Percentiles rank a stretch among this genome's conserved stretches.
Conservation (phyloP, 1,139 yeast species). For the Kluyveromyces sp. region DNA sequence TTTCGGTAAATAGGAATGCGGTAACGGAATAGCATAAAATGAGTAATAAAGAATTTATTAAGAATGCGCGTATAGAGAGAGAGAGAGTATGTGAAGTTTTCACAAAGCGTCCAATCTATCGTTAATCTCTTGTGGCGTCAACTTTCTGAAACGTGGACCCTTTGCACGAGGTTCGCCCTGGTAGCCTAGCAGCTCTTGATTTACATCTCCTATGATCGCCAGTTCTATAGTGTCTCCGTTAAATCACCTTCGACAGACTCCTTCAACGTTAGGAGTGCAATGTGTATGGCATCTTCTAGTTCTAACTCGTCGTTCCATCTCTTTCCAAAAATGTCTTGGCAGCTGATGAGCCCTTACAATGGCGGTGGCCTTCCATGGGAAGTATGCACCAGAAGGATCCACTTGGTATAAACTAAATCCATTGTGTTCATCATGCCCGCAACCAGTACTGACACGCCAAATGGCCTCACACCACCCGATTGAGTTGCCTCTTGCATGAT, state of each 20-base stretch:
- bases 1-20: too few relatives aligned
- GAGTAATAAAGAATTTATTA: too few relatives aligned
- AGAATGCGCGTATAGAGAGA: too few relatives aligned
- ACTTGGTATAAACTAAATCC: conserved; percentile 88
- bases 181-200: conserved; percentile 75
- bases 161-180: conserved; percentile 65
- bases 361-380: conserved; percentile 99
- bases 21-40: too few relatives aligned
- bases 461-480: conserved; percentile 64
- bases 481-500: conserved; percentile 98
- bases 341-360: conserved; percentile 86
- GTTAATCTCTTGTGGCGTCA: conserved; percentile 84
- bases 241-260: conserved; percentile 97
- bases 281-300: conserved; percentile 96
- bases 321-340: conserved; percentile 97
- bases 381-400: conserved; percentile 95
- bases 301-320: conserved; percentile 97
- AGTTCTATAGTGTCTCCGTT: conserved; percentile 95
- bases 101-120: conserved; percentile 90
- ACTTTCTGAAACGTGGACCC: conserved; percentile 85
- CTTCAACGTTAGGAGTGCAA: conserved; percentile 86
- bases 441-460: conserved; percentile 77
- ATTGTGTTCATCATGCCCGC: conserved; percentile 83
- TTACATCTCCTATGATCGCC: conserved; percentile 77
- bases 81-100: conserved; percentile 5